These are phyloP conservation scores for Epichloe sibirici DNA, from an alignment of 2,329 filamentous ascomycete genomes.

Conservation along the genomic window DNA sequence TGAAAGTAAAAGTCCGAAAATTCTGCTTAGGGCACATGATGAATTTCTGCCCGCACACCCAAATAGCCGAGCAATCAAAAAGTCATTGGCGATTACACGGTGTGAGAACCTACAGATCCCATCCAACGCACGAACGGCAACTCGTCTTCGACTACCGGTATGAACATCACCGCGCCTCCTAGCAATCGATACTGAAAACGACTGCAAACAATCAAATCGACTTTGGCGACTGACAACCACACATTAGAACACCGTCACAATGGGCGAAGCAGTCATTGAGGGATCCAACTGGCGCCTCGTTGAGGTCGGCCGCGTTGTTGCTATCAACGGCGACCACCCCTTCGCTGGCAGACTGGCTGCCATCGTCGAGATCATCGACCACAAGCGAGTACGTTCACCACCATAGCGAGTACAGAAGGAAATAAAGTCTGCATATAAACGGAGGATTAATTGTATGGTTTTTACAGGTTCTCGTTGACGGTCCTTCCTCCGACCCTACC, in stretches of 20 bases:
- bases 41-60: slow-evolving; percentile 29
- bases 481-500: slow-evolving; percentile 71
- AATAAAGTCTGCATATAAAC: not conserved
- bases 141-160: slow-evolving; percentile 28
- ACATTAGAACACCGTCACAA: slow-evolving; percentile 50
- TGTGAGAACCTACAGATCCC: slow-evolving; percentile 23
- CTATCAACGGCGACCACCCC: slow-evolving; percentile 70
- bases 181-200: not conserved
- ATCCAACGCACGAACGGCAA: slow-evolving; percentile 25
- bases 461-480: slow-evolving; percentile 82
- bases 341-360: slow-evolving; percentile 77
- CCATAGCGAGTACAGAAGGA: not conserved
- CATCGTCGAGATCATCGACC: slow-evolving; percentile 99
- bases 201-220: not conserved
- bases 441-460: slow-evolving; percentile 4
- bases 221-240: slow-evolving; percentile 20
- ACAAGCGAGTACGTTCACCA: slow-evolving; percentile 92
- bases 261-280: slow-evolving; percentile 74
- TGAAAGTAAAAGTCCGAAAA: slow-evolving; percentile 17
- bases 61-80: slow-evolving; percentile 28
- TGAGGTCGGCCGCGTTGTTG: slow-evolving; percentile 94
- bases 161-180: slow-evolving; percentile 14
- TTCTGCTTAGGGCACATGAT: slow-evolving; percentile 30
- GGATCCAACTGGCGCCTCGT: slow-evolving; percentile 86
- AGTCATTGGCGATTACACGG: slow-evolving; percentile 27